Percentiles rank a stretch among this genome's conserved stretches.
Evolutionary conservation across 1,139 yeast genomes (phyloP).

Genomic region (Suhomyces kunorum): DNA sequence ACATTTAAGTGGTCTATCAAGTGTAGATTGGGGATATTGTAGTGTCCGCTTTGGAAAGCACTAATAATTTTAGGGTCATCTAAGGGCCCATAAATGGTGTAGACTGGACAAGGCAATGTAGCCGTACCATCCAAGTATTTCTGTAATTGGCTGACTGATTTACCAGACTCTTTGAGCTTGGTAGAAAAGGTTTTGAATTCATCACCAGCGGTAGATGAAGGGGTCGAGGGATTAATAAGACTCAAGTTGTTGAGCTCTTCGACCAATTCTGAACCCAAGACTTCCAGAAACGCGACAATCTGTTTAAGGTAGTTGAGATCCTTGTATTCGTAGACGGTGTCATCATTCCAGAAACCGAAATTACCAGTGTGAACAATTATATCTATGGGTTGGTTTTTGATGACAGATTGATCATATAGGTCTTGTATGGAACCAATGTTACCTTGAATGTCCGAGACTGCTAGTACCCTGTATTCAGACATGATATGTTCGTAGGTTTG

Average conservation of each 20-base stretch:
- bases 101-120: constrained; percentile 62
- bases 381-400: constrained; percentile 20
- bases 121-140: constrained; percentile 50
- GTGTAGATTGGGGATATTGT: constrained; percentile 55
- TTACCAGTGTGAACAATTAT: constrained; percentile 72
- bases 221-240: constrained; percentile 27
- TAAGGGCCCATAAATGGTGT: constrained; percentile 72
- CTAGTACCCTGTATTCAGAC: constrained; percentile 20
- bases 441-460: constrained; percentile 40
- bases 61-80: constrained; percentile 71
- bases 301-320: constrained; percentile 60
- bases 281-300: constrained; percentile 68
- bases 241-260: constrained; percentile 50
- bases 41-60: constrained; percentile 56
- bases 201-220: constrained; percentile 1
- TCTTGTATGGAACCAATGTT: constrained; percentile 26
- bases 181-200: constrained; percentile 8
- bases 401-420: constrained; percentile 21
- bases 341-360: constrained; percentile 72
- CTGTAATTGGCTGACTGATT: constrained; percentile 56
- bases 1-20: constrained; percentile 60
- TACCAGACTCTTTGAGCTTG: constrained; percentile 21
- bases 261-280: constrained; percentile 49
- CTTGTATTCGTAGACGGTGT: constrained; percentile 53
- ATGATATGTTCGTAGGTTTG: background rate